Percentiles rank a stretch among this genome's conserved stretches.
These are phyloP conservation scores for Boletus bicolor DNA, from an alignment of 768 basidiomycete species.

Conservation along the genomic window DNA sequence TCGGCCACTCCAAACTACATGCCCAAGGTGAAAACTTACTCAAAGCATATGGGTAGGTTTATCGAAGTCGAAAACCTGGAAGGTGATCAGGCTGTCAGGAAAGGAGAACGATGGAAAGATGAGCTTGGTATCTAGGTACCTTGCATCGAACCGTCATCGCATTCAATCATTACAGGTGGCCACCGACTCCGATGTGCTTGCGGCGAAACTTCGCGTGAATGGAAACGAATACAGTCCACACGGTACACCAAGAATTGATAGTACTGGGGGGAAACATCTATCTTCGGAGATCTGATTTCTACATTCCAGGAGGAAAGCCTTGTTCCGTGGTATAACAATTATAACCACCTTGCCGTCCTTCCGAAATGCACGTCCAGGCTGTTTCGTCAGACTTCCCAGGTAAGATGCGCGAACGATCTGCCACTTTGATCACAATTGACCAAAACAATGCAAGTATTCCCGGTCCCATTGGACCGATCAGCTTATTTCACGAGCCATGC, in stretches of 20 bases:
- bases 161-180: neutral
- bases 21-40: conserved; percentile 36
- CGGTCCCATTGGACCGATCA: too few relatives aligned
- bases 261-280: neutral
- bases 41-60: conserved; percentile 38
- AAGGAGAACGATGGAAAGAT: conserved; percentile 55
- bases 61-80: conserved; percentile 35
- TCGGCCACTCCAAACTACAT: conserved; percentile 38
- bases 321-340: neutral
- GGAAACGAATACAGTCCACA: neutral
- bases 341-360: neutral
- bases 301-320: neutral
- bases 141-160: neutral
- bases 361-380: neutral
- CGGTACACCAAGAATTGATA: neutral
- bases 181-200: neutral
- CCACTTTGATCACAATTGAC: too few relatives aligned
- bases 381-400: too few relatives aligned
- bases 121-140: conserved; percentile 45
- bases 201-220: neutral
- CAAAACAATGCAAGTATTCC: too few relatives aligned
- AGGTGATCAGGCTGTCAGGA: conserved; percentile 37
- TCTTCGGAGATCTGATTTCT: neutral
- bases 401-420: too few relatives aligned
- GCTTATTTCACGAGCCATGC: too few relatives aligned